Conservation (phyloP, 257 asterid genomes). For the Parsonsia alboflavescens region DNA sequence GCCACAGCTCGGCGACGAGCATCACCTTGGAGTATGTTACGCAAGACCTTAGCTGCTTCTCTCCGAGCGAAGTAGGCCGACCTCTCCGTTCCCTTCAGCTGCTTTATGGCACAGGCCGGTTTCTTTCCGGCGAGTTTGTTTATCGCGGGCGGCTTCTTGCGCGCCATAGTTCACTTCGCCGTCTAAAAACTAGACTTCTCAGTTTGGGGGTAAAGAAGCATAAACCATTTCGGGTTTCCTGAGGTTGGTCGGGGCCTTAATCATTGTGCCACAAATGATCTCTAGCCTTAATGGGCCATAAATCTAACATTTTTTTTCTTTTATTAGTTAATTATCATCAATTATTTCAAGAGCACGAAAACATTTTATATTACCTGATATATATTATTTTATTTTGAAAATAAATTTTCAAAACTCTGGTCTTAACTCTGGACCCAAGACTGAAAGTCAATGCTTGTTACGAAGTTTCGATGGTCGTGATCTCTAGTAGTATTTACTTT, state of each 20-base stretch:
- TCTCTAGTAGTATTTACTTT: no score
- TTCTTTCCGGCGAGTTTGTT: constrained; percentile 25
- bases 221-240: background rate
- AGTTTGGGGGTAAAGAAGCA: background rate
- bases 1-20: constrained; percentile 81
- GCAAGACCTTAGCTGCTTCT: constrained; percentile 91
- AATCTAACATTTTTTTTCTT: background rate
- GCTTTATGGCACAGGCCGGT: constrained; percentile 29
- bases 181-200: background rate
- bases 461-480: no score
- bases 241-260: background rate
- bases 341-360: no score
- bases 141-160: constrained; percentile 33
- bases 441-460: no score
- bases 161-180: constrained; percentile 31
- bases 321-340: no score
- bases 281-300: background rate
- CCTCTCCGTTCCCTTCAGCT: constrained; percentile 54
- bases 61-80: constrained; percentile 88
- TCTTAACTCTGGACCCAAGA: no score
- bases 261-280: background rate
- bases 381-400: no score
- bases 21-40: constrained; percentile 78
- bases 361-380: no score
- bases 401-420: no score